phyloP scores from a whole-genome alignment of 1,284 basidiomycete genomes.

The Cryptococcus sp. region DNA sequence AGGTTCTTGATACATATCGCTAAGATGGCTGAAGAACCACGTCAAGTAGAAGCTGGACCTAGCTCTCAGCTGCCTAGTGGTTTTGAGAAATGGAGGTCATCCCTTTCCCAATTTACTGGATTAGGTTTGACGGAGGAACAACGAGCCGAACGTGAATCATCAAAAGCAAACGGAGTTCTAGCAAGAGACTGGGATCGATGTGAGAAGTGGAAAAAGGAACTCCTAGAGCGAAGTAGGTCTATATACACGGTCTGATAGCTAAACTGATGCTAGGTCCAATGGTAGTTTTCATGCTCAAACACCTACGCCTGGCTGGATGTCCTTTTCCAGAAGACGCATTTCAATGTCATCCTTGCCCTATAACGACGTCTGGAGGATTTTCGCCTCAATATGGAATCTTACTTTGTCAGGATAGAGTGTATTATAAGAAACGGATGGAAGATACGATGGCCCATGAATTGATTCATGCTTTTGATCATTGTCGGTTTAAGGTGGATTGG shows the following conservation, averaged over 20 bases:
- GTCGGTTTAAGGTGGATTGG: constrained; percentile 92
- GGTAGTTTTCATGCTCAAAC: constrained; percentile 82
- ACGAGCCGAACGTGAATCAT: constrained; percentile 21
- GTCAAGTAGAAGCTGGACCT: background rate
- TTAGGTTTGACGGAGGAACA: constrained; percentile 43
- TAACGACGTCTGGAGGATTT: constrained; percentile 74
- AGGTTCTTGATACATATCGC: too few species aligned
- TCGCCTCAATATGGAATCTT: constrained; percentile 69
- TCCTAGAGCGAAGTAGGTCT: constrained; percentile 49
- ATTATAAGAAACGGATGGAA: constrained; percentile 81
- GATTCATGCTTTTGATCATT: constrained; percentile 94
- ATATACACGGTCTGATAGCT: background rate
- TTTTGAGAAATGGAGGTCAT: constrained; percentile 47
- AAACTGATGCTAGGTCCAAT: constrained; percentile 61
- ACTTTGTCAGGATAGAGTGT: constrained; percentile 77
- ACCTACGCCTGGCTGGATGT: constrained; percentile 65
- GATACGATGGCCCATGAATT: constrained; percentile 91
- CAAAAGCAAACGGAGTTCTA: constrained; percentile 26
- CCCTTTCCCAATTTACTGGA: constrained; percentile 46
- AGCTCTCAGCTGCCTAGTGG: constrained; percentile 5
- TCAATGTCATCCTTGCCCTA: constrained; percentile 75
- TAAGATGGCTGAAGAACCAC: background rate
- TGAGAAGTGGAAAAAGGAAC: constrained; percentile 50
- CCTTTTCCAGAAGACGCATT: constrained; percentile 64
- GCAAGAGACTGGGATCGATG: constrained; percentile 50